Conservation (phyloP, 139 green algal genomes). For the Helicosporidium sp. region DNA sequence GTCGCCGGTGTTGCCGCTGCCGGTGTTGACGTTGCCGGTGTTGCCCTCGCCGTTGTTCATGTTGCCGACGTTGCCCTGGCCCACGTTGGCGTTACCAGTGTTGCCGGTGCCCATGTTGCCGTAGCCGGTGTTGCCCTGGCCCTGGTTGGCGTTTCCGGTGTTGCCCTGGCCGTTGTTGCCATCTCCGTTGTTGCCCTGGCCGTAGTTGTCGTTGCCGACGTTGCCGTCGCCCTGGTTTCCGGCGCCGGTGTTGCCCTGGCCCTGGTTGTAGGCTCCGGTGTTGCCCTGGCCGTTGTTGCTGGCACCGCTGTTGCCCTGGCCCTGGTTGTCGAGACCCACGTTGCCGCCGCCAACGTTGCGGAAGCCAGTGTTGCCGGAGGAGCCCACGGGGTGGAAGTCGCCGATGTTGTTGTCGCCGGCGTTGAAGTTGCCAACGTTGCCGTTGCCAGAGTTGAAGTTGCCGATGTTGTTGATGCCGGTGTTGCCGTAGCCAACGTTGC, state of each 20-base stretch:
- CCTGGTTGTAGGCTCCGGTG: not conserved
- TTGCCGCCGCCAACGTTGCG: conserved; percentile 1
- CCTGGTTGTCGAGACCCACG: not conserved
- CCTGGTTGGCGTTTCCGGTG: not conserved
- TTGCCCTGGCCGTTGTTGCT: conserved; percentile 3
- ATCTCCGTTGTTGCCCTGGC: conserved; percentile 1
- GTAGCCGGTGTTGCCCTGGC: conserved; percentile 1
- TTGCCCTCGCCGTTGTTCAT: conserved; percentile 3
- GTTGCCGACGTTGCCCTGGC: conserved; percentile 1
- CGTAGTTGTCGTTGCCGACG: not conserved
- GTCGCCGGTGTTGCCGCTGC: conserved; percentile 1
- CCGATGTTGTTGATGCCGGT: conserved; percentile 1
- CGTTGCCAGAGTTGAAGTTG: conserved; percentile 2
- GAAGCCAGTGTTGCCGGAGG: conserved; percentile 1
- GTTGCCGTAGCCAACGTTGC: conserved; percentile 5
- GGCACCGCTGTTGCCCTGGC: conserved; percentile 1
- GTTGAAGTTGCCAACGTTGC: conserved; percentile 1
- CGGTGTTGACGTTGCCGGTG: conserved; percentile 1
- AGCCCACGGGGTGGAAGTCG: not conserved
- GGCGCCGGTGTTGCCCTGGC: conserved; percentile 1
- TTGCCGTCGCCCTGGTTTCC: conserved; percentile 2
- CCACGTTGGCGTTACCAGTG: not conserved
- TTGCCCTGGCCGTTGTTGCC: conserved; percentile 3
- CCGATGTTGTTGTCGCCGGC: not conserved
- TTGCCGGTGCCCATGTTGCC: conserved; percentile 2